Conservation (phyloP, 2,329 filamentous ascomycete species). For the Aspergillus ochraceoroseus region DNA sequence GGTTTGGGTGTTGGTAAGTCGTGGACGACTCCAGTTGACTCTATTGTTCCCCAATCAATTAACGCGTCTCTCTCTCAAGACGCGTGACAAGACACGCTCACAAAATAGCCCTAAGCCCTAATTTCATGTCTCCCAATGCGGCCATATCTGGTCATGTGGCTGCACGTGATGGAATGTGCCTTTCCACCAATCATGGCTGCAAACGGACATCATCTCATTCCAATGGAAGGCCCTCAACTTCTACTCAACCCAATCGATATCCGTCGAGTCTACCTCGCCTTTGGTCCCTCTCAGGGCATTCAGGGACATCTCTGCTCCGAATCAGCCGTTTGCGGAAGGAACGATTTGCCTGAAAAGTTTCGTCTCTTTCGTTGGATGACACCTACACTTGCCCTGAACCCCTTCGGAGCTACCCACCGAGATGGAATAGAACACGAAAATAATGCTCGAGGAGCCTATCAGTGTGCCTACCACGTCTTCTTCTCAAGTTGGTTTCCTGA, state of each 20-base stretch:
- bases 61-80: slow-evolving; percentile 19
- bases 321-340: slow-evolving; percentile 6
- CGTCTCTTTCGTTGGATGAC: slow-evolving; percentile 12
- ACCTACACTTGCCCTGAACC: slow-evolving; percentile 12
- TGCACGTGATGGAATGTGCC: not conserved
- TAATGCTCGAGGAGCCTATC: not conserved
- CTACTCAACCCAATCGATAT: not conserved
- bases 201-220: slow-evolving; percentile 11
- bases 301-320: slow-evolving; percentile 5
- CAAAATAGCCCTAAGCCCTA: slow-evolving; percentile 22
- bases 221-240: too few relatives aligned
- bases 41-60: slow-evolving; percentile 10
- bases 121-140: not conserved
- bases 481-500: not conserved
- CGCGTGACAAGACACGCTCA: slow-evolving; percentile 24
- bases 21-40: not conserved
- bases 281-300: slow-evolving; percentile 7
- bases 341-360: not conserved
- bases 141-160: not conserved
- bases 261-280: not conserved
- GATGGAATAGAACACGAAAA: not conserved
- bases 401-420: not conserved
- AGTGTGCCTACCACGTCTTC: not conserved
- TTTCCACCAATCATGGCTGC: slow-evolving; percentile 11
- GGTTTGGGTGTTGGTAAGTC: slow-evolving; percentile 3